phyloP scores from a whole-genome alignment of 1,139 yeast genomes.

The Lodderomyces margitis region DNA sequence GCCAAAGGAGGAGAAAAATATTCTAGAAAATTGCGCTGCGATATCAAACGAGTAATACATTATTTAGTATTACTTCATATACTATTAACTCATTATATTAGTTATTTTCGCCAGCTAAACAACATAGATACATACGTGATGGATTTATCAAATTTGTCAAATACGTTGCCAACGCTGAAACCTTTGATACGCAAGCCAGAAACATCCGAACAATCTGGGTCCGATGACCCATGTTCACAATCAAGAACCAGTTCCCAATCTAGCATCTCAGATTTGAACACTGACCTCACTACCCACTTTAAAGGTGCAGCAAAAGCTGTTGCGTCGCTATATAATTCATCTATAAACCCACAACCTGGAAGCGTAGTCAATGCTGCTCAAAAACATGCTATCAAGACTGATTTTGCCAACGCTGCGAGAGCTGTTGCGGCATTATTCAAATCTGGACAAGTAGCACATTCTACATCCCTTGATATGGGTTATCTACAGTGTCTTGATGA shows the following conservation, averaged over 20 bases:
- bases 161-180: constrained; percentile 10
- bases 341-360: constrained; percentile 16
- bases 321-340: constrained; percentile 39
- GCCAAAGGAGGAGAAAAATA: too few species aligned
- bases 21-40: too few species aligned
- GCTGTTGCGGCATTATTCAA: constrained; percentile 63
- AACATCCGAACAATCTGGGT: not conserved
- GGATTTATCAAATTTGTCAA: constrained; percentile 14
- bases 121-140: constrained; percentile 1
- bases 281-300: constrained; percentile 42
- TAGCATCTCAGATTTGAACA: constrained; percentile 29
- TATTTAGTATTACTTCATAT: too few species aligned
- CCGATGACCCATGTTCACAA: constrained; percentile 2
- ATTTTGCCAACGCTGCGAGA: constrained; percentile 63
- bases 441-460: constrained; percentile 45
- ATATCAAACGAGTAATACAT: too few species aligned
- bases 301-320: constrained; percentile 48
- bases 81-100: too few species aligned
- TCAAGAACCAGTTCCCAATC: constrained; percentile 1
- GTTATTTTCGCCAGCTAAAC: too few species aligned
- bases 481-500: constrained; percentile 59
- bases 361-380: constrained; percentile 44
- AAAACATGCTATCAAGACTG: constrained; percentile 28
- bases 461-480: constrained; percentile 48
- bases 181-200: constrained; percentile 5